Evolutionary conservation across 352 stramenopile genomes (phyloP).

Genomic region (Globisporangium abappressorium): DNA sequence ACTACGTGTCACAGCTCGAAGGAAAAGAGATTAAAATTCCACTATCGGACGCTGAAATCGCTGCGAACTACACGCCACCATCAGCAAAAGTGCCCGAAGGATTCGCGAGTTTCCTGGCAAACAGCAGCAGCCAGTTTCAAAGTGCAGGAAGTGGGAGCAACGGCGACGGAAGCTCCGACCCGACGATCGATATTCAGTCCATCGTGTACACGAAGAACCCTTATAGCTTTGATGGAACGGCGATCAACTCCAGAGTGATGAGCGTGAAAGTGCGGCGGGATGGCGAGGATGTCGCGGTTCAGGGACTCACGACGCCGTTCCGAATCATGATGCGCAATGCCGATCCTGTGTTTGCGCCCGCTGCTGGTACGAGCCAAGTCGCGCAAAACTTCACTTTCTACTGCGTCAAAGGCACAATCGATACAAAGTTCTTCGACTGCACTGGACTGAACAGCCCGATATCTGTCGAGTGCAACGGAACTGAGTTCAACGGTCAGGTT

Average conservation of each 20-base stretch:
- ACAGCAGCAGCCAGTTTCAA: slow-evolving; percentile 14
- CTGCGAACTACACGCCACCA: slow-evolving; percentile 47
- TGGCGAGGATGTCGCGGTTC: slow-evolving; percentile 32
- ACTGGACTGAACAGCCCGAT: slow-evolving; percentile 32
- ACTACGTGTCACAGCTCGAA: slow-evolving; percentile 45
- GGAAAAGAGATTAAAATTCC: slow-evolving; percentile 32
- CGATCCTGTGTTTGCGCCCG: slow-evolving; percentile 22
- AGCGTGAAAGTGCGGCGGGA: slow-evolving; percentile 49
- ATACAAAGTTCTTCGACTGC: slow-evolving; percentile 60
- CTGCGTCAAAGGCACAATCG: slow-evolving; percentile 41
- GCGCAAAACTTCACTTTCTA: slow-evolving; percentile 37
- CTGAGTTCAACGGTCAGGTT: slow-evolving; percentile 40
- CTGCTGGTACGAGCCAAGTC: slow-evolving; percentile 7
- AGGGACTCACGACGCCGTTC: slow-evolving; percentile 37
- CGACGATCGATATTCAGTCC: slow-evolving; percentile 56
- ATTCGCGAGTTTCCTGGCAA: slow-evolving; percentile 38
- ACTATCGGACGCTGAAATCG: slow-evolving; percentile 37
- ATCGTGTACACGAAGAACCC: slow-evolving; percentile 65
- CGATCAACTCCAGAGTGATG: slow-evolving; percentile 58
- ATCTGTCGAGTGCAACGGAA: slow-evolving; percentile 50
- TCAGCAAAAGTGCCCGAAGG: slow-evolving; percentile 48
- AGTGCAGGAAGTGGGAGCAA: slow-evolving; percentile 6
- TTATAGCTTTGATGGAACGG: slow-evolving; percentile 47
- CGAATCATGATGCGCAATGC: slow-evolving; percentile 55
- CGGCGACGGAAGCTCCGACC: slow-evolving; percentile 27